A percentile compares a stretch with the other conserved stretches of the same genome.
phyloP scores from a whole-genome alignment of 768 basidiomycete species.

The Cyathus striatus region DNA sequence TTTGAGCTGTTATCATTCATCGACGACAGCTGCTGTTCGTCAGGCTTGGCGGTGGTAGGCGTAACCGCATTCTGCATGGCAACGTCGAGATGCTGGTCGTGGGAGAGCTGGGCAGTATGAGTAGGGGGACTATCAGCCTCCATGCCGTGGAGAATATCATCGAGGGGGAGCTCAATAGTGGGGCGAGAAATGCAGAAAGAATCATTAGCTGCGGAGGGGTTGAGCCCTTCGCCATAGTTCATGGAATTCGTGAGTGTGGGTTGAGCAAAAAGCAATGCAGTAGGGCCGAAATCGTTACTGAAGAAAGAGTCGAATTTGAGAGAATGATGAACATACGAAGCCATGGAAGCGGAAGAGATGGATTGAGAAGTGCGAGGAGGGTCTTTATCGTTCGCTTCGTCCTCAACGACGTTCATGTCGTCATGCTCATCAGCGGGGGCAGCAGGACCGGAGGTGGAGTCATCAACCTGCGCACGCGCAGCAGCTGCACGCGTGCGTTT shows the following conservation, averaged over 20 bases:
- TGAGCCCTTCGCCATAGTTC: slow-evolving; percentile 77
- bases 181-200: slow-evolving; percentile 65
- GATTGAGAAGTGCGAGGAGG: slow-evolving; percentile 20
- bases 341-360: slow-evolving; percentile 9
- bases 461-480: slow-evolving; percentile 25
- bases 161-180: slow-evolving; percentile 83
- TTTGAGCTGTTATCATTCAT: slow-evolving; percentile 12
- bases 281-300: slow-evolving; percentile 70
- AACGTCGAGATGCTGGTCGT: slow-evolving; percentile 15
- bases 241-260: slow-evolving; percentile 63
- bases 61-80: slow-evolving; percentile 18
- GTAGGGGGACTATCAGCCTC: slow-evolving; percentile 25
- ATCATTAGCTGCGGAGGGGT: slow-evolving; percentile 37
- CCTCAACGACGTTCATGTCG: slow-evolving; percentile 18
- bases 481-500: slow-evolving; percentile 34
- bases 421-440: no score
- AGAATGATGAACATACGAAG: slow-evolving; percentile 24
- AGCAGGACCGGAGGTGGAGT: no score
- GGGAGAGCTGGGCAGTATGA: slow-evolving; percentile 6
- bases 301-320: slow-evolving; percentile 76
- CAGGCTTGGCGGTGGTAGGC: background rate
- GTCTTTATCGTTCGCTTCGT: slow-evolving; percentile 30
- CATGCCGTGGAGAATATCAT: slow-evolving; percentile 63
- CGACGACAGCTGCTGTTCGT: background rate
- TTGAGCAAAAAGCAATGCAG: slow-evolving; percentile 64